Evolutionary conservation across 495 filamentous ascomycete species (phyloP), one percentile per base, ranked within the genome.

Genomic region (Opeltia flavorubescens): DNA sequence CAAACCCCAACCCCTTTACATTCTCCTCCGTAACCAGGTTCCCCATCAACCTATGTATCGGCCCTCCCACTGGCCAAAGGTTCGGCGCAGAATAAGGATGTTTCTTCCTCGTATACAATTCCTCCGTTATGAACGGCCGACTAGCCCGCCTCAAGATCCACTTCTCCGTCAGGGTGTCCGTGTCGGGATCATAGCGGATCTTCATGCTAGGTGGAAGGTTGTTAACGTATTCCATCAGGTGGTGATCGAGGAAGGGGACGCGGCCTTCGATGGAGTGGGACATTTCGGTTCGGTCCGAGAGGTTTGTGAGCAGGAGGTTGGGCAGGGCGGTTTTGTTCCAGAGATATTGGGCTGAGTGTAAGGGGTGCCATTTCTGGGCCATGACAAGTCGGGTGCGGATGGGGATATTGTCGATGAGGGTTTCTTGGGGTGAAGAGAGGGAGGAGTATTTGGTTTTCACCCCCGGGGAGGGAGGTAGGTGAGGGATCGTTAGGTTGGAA

Each of bases 231-330:
- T 71, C 66, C 3, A 68, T 65, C 2, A 75, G 52, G 4, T 64
- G 53, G 46, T 75, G 72, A 47, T 77, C 72, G 5, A 75, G 61
- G 49, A 74, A 75, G 0, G 73, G 69, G 6, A 67, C 59, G 1
- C 70, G 58, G 1, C 54, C 61, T 51, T 76, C 71, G 40, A 74
- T 52, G 18, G 55, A 59, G 48, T 75, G 62, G 9, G 62, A 66
- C 70, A 75, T 75, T 41, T 75, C 71, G 25, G 61, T 64, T 15
- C 68, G 66, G 50, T 77, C 71, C 21, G 70, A 69, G 0, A 70
- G 53, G 43, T 55, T 66, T 0, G 65, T 61, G 1, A 75, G 63
- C 12, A 73, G 49, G 17, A 62, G 54, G 53, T 70, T 72, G 24
- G 64, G 47, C 1, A 77, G 52, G 17, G 56, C 36, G 6, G 46